These are phyloP conservation scores for Thymus quinquecostatus DNA, from an alignment of 257 asterid species.

Conservation along the genomic window DNA sequence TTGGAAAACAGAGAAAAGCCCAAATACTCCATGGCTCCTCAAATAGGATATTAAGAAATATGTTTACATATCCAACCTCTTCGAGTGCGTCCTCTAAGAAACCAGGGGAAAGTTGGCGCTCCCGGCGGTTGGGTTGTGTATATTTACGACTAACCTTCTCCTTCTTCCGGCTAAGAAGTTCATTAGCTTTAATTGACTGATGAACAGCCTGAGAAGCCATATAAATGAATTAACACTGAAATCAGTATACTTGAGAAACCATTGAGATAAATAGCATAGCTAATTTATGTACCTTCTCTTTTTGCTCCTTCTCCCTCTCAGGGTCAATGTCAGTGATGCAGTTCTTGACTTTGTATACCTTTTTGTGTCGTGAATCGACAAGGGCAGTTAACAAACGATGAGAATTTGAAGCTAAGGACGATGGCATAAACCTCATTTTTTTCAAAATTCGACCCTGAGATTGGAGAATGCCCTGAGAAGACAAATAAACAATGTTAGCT, in stretches of 20 bases:
- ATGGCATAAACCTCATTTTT: conserved; percentile 98
- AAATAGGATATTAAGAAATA: neutral
- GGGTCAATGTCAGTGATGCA: conserved; percentile 98
- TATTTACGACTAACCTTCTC: conserved; percentile 92
- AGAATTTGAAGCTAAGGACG: conserved; percentile 89
- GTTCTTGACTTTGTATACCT: conserved; percentile 90
- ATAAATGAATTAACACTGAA: conserved; percentile 11
- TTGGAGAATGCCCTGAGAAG: conserved; percentile 87
- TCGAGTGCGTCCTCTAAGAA: conserved; percentile 93
- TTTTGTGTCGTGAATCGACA: conserved; percentile 96
- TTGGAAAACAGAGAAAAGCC: neutral
- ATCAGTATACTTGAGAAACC: conserved; percentile 23
- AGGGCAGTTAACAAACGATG: conserved; percentile 95
- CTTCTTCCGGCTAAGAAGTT: conserved; percentile 88
- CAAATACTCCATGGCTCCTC: neutral
- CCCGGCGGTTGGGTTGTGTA: conserved; percentile 84
- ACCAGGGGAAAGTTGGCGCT: conserved; percentile 97
- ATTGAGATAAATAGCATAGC: conserved; percentile 12
- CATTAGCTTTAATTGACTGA: conserved; percentile 90
- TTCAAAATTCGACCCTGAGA: conserved; percentile 89
- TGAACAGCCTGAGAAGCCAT: conserved; percentile 64
- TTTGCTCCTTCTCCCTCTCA: conserved; percentile 98
- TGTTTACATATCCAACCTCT: conserved; percentile 55
- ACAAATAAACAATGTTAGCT: conserved; percentile 19
- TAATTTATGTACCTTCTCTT: conserved; percentile 64